Conservation (phyloP, 495 filamentous ascomycete species). For the Copromyces sp. region DNA sequence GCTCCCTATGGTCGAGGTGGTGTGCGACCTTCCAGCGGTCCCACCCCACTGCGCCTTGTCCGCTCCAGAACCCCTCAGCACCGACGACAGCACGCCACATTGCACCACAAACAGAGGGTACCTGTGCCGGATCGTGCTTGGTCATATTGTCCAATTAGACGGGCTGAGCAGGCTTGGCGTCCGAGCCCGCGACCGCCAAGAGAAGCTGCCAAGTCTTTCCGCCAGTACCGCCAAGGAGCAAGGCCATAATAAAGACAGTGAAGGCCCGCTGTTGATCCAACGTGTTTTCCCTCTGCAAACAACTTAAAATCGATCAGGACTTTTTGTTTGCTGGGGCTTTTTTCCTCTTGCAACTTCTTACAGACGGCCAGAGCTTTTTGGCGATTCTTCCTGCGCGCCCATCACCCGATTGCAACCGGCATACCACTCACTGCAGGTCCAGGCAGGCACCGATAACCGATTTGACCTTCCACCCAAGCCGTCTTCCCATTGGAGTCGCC, state of each 20-base stretch:
- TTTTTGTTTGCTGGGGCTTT: constrained; percentile 13
- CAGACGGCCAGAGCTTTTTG: neutral
- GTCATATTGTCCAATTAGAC: constrained; percentile 15
- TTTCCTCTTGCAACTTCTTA: constrained; percentile 1
- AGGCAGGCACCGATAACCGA: neutral
- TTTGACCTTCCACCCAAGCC: neutral
- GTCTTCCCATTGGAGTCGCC: neutral
- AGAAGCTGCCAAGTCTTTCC: constrained; percentile 34
- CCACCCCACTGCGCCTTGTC: neutral
- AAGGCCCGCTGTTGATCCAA: constrained; percentile 26
- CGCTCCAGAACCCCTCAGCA: neutral
- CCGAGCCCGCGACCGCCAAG: constrained; percentile 31
- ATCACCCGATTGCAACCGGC: neutral
- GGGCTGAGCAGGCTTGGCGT: constrained; percentile 8
- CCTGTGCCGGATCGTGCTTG: constrained; percentile 10
- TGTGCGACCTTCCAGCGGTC: neutral
- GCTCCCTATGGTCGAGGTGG: neutral
- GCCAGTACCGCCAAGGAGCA: constrained; percentile 35
- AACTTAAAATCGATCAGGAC: constrained; percentile 7
- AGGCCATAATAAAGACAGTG: constrained; percentile 36
- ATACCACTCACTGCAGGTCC: neutral
- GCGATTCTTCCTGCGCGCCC: neutral
- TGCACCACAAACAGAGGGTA: constrained; percentile 11
- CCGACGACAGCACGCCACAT: neutral
- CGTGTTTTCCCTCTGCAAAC: constrained; percentile 24